phyloP scores from a whole-genome alignment of 2,329 filamentous ascomycete genomes.

The Penicillium fuscoglaucum region DNA sequence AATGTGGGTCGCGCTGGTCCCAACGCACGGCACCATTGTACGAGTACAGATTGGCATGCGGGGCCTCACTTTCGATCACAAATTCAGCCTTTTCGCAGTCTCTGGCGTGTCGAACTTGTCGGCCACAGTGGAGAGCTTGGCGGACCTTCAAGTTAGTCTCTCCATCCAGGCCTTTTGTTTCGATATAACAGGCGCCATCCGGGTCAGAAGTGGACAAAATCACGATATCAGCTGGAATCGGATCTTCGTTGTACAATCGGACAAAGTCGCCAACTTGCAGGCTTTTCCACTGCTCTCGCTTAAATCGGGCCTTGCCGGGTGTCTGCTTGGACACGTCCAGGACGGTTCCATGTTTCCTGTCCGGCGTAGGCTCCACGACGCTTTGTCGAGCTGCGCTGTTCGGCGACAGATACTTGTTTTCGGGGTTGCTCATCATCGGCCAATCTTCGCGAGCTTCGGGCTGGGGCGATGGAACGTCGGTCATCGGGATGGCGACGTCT shows the following conservation, averaged over 20 bases:
- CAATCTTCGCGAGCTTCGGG: conserved; percentile 54
- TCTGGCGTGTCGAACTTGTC: conserved; percentile 78
- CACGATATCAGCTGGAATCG: conserved; percentile 89
- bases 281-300: conserved; percentile 92
- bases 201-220: conserved; percentile 90
- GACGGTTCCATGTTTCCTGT: conserved; percentile 62
- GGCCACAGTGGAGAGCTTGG: conserved; percentile 82
- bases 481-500: conserved; percentile 85
- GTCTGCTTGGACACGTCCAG: conserved; percentile 69
- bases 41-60: conserved; percentile 91
- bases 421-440: conserved; percentile 36
- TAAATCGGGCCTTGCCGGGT: conserved; percentile 76
- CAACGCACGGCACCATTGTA: conserved; percentile 90
- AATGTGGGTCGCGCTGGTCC: conserved; percentile 69
- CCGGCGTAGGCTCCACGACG: conserved; percentile 27
- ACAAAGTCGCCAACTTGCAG: conserved; percentile 95
- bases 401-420: conserved; percentile 35
- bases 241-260: conserved; percentile 92
- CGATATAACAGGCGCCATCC: conserved; percentile 93
- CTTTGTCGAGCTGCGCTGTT: conserved; percentile 33
- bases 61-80: conserved; percentile 81
- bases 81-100: conserved; percentile 93
- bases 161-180: conserved; percentile 97
- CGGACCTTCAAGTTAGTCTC: conserved; percentile 97
- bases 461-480: conserved; percentile 80